phyloP scores from a whole-genome alignment of 345 rosid species.

The Arabidopsis suecica region DNA sequence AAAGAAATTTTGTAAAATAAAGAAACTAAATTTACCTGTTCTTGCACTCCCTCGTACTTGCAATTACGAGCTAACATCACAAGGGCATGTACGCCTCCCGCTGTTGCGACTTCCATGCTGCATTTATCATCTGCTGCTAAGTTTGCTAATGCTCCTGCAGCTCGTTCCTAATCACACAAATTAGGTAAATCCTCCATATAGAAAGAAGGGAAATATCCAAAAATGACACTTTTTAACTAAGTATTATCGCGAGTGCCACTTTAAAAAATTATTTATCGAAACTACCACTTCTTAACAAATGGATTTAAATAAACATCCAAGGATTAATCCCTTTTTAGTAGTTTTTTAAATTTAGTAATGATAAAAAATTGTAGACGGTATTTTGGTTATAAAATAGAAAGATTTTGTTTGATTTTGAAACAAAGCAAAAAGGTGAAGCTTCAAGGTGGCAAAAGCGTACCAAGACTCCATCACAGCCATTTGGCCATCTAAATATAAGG shows the following conservation, averaged over 20 bases:
- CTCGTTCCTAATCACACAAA: constrained; percentile 71
- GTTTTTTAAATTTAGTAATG: neutral
- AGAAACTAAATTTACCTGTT: constrained; percentile 54
- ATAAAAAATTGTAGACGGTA: constrained; percentile 1
- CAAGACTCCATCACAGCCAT: constrained; percentile 81
- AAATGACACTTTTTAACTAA: neutral
- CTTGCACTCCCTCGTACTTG: constrained; percentile 85
- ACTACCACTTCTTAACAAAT: neutral
- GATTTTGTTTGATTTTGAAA: neutral
- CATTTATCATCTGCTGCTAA: constrained; percentile 89
- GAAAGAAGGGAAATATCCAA: constrained; percentile 10
- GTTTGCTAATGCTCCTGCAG: constrained; percentile 90
- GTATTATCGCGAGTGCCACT: neutral
- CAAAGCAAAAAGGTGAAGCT: constrained; percentile 6
- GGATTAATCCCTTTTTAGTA: neutral
- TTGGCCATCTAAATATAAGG: constrained; percentile 81
- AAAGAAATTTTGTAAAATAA: neutral
- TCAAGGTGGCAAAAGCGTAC: constrained; percentile 44
- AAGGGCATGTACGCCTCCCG: constrained; percentile 81
- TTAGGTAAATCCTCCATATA: constrained; percentile 11
- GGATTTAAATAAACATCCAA: constrained; percentile 7
- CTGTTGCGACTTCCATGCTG: constrained; percentile 74
- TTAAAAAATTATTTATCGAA: neutral
- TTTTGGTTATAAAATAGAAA: neutral
- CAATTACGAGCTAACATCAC: constrained; percentile 85